Evolutionary conservation across 768 basidiomycete species (phyloP), one percentile per base, ranked within the genome.

Genomic region (Cyclocybe aegerita): DNA sequence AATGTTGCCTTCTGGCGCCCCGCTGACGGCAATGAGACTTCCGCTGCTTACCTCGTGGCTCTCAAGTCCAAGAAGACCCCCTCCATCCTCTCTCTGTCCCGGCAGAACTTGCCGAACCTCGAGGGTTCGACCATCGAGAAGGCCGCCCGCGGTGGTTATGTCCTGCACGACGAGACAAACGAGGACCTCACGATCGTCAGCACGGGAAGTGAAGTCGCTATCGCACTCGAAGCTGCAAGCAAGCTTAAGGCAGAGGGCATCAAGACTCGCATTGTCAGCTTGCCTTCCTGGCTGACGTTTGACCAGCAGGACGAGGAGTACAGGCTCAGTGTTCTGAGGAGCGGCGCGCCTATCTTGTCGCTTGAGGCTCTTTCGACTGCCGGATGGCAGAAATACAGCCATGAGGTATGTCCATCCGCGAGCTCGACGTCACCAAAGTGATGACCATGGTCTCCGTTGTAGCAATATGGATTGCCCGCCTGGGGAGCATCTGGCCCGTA

Each of bases 21-120:
- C 4, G 92, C 93, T 23, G 93, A 97, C 66, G 94, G 95, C 32
- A 96, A 97, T 68, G 95, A 98, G 77, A 94, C 92, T n/a, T 93
- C 91, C 15, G 94, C 94, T 15, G 81, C 94, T 12, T 97, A 97
- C 77, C 68, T 82, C 53, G 82, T 86, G 50, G 88, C 93, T 40
- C 69, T 98, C 60, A 76, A 79, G 56, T 85, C 90, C 54, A 80
- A 70, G 54, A 70, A 75, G 60, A 95, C 91, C 2, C 93, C 94
- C 29, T 93, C 93, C 17, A 78, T 95, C 58, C 74, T 93, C 50
- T 86, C 85, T 4, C 80, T 90, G 49, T 91, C 92, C 47, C 83
- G 90, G 37, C 90, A 96, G 74, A 94, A 93, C 75, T 80, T 98
- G 34, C 94, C 94, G 44, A 94, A 97, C 66, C 85, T 98, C 53